Evolutionary conservation across 257 asterid species (phyloP), one percentile per base, ranked within the genome.

Genomic region (Solanum chmielewskii): DNA sequence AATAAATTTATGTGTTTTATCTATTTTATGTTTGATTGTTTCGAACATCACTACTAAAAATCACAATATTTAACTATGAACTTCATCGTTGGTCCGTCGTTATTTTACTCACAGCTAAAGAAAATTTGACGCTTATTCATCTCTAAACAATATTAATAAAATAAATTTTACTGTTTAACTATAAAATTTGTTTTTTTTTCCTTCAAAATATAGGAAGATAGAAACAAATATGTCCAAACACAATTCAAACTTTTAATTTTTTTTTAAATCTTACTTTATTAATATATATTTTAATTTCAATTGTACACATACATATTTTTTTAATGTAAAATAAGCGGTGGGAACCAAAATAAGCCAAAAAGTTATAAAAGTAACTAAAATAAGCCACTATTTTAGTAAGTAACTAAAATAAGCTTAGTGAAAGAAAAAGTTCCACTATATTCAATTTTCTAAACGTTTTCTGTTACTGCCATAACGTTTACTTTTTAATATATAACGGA

Each of bases 71-170:
- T 49, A 49, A 2, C 23, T 18, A 16, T 2, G 10, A 52, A 16
- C 3, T 52, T 52, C 3, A 3, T 52, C 10, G 10, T 1, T 16
- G 23, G 0, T 1, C 10, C n/a, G 0, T 18, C 4, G 4, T 23
- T 52, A 18, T 52, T 52, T 52, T 16, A 9, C 62, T 52, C 3
- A 0, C 6, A 52, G 45, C 11, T 10, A 42, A 10, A 42, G 0
- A 42, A 42, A 2, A 9, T 0, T 42, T 42, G 4, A 9, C 45
- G n/a, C n/a, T 52, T 16, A 16, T 52, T 52, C 4, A 16, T 52
- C 62, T 16, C 23, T 52, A 52, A 52, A 3, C 7, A 52, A 1
- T 52, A 6, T 52, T 52, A 16, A 4, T 10, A 52, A 27, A 27
- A 16, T 9, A 6, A 16, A 16, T 52, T 16, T 52, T 52, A 2